A percentile compares a stretch with the other conserved stretches of the same genome.
Conservation (phyloP, 2,329 filamentous ascomycete genomes). For the Dactylellina parvicollis region DNA sequence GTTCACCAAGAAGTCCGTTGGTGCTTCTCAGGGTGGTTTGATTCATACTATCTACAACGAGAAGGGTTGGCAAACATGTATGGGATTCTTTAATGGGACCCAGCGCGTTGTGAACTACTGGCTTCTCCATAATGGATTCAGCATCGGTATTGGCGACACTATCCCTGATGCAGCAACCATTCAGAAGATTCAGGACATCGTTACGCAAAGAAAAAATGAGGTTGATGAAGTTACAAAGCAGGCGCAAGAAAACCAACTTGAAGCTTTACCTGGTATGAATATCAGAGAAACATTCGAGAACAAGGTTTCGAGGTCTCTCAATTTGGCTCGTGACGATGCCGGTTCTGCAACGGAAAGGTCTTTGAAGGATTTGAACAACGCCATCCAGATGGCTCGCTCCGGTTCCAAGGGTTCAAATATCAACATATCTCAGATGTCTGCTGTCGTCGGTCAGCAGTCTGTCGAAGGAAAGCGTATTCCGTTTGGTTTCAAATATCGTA, state of each 20-base stretch:
- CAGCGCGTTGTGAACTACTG: conserved; percentile 97
- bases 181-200: conserved; percentile 81
- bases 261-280: conserved; percentile 97
- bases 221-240: conserved; percentile 78
- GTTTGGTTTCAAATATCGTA: conserved; percentile 98
- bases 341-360: conserved; percentile 91
- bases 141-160: conserved; percentile 97
- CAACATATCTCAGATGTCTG: conserved; percentile 99
- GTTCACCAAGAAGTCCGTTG: conserved; percentile 91
- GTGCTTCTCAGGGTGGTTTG: conserved; percentile 87
- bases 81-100: conserved; percentile 94
- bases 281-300: conserved; percentile 98
- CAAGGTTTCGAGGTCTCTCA: conserved; percentile 92
- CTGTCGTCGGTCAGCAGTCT: conserved; percentile 95
- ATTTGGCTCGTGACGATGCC: conserved; percentile 94
- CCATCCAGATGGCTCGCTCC: conserved; percentile 93
- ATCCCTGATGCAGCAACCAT: conserved; percentile 90
- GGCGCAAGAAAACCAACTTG: conserved; percentile 86
- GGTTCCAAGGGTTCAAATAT: conserved; percentile 99
- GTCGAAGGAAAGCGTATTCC: conserved; percentile 99
- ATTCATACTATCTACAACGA: conserved; percentile 98
- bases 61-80: conserved; percentile 82
- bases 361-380: conserved; percentile 95
- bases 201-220: conserved; percentile 81
- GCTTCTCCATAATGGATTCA: conserved; percentile 95